Evolutionary conservation across 2,329 filamentous ascomycete genomes (phyloP), one percentile per base, ranked within the genome.

Genomic region (Calonectria fujianensis): DNA sequence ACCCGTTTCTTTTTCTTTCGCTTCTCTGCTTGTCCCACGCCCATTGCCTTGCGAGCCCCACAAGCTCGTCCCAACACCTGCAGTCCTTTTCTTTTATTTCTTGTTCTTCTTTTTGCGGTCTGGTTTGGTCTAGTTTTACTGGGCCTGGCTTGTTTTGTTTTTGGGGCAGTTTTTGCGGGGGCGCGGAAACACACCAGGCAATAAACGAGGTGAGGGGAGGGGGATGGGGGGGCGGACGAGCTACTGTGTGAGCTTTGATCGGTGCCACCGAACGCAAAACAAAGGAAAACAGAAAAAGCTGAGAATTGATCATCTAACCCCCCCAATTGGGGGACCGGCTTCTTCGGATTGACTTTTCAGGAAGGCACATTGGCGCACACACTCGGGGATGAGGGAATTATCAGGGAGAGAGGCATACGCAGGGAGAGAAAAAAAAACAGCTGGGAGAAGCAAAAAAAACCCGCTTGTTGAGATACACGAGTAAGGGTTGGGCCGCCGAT

Each of bases 61-160:
- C 66, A 65, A 24, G 66, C 71, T 73, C 66, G 50, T 73, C 71
- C 66, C 71, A 70, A 70, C 71, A 70, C 63, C 20, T 70, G 72
- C 67, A 50, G 32, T 69, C 9, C 27, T 45, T 51, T 64, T 8
- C 6, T 59, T 24, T 18, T 14, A 29, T 18, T 57, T 20, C 13
- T 24, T 27, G 24, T 27, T 24, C 14, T 20, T 41, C 16, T n/a
- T 20, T 45, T 63, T 14, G 37, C 27, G 57, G 32, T 29, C 13
- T 29, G 35, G 52, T 35, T 32, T 54, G 51, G 51, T n/a, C 24
- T 52, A 14, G 18, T 54, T 32, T 54, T 20, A 20, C 39, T 4
- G 16, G 39, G 9, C 18, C 39, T 20, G 20, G 20, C 3, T 48
- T 48, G 45, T 48, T 48, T 48, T 48, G 51, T 54, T 54, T 54